Evolutionary conservation across 495 filamentous ascomycete genomes (phyloP).

Genomic region (Xylaria castorea): DNA sequence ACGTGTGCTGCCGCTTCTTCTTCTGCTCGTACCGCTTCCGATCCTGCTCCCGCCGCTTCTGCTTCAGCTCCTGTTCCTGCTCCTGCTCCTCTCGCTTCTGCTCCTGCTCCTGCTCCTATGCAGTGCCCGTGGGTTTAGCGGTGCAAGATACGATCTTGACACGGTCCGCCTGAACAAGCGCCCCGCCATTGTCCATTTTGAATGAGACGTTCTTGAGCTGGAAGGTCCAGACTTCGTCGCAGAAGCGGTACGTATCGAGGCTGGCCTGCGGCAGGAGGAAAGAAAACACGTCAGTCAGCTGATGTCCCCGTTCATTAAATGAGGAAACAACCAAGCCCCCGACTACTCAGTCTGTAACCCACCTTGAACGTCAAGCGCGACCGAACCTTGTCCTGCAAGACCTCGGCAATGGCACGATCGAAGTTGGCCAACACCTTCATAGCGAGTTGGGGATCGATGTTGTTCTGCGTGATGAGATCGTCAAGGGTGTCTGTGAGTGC

Average conservation of each 20-base stretch:
- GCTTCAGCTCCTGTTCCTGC: too few relatives aligned
- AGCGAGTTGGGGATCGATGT: slow-evolving; percentile 95
- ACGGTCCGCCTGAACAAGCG: slow-evolving; percentile 67
- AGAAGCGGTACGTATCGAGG: slow-evolving; percentile 99
- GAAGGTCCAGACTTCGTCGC: slow-evolving; percentile 99
- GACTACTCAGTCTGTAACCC: slow-evolving; percentile 35
- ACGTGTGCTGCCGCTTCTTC: neutral
- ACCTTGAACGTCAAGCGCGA: slow-evolving; percentile 95
- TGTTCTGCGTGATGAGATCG: slow-evolving; percentile 87
- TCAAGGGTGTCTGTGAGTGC: slow-evolving; percentile 96
- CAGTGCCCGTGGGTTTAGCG: slow-evolving; percentile 73
- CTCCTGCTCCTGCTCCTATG: too few relatives aligned
- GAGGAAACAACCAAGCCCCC: neutral
- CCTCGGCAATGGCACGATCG: slow-evolving; percentile 86
- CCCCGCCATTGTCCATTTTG: slow-evolving; percentile 84
- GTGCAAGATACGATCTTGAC: slow-evolving; percentile 99
- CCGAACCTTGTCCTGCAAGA: slow-evolving; percentile 89
- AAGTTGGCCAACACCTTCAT: slow-evolving; percentile 97
- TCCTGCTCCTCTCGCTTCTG: too few relatives aligned
- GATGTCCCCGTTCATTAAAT: neutral
- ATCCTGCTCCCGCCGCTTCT: too few relatives aligned
- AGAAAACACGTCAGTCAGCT: slow-evolving; percentile 23
- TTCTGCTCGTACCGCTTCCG: too few relatives aligned
- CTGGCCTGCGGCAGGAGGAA: slow-evolving; percentile 69
- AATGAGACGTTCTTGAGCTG: slow-evolving; percentile 97